Conservation (phyloP, 108 stramenopile species). For the Schizochytrium sp. region DNA sequence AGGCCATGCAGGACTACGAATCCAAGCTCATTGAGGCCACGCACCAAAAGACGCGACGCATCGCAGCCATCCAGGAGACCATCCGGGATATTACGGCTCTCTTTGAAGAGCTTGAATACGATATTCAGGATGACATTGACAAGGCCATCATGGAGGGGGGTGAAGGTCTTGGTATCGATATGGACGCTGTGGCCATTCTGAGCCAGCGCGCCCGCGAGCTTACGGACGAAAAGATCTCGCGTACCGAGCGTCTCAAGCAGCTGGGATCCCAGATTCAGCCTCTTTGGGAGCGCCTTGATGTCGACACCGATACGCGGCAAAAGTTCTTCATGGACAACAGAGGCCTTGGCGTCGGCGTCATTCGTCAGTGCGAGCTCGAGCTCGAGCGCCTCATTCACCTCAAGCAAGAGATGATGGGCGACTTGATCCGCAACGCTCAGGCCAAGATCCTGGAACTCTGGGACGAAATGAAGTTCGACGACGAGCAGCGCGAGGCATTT, state of each 20-base stretch:
- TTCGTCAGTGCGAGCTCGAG: slow-evolving; percentile 5
- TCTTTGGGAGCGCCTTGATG: background rate
- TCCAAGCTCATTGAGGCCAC: background rate
- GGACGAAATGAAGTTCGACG: slow-evolving; percentile 1
- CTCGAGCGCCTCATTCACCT: background rate
- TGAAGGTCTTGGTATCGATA: background rate
- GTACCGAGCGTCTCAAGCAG: slow-evolving; percentile 16
- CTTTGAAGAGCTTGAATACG: slow-evolving; percentile 13
- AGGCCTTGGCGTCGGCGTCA: background rate
- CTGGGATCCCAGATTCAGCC: slow-evolving; percentile 3
- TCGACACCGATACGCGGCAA: background rate
- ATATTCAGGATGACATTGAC: background rate
- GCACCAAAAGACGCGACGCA: background rate
- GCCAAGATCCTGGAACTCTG: background rate
- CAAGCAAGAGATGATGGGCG: slow-evolving; percentile 18
- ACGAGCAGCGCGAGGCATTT: slow-evolving; percentile 2
- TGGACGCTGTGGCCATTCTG: background rate
- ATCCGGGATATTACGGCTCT: background rate
- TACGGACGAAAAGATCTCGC: background rate
- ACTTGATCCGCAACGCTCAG: background rate
- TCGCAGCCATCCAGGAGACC: background rate
- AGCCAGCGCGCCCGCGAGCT: slow-evolving; percentile 4
- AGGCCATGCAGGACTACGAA: background rate
- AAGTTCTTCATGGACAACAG: slow-evolving; percentile 16
- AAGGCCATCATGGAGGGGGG: slow-evolving; percentile 13